Conservation (phyloP, 2,329 filamentous ascomycete genomes). For the Neopestalotiopsis sp. region DNA sequence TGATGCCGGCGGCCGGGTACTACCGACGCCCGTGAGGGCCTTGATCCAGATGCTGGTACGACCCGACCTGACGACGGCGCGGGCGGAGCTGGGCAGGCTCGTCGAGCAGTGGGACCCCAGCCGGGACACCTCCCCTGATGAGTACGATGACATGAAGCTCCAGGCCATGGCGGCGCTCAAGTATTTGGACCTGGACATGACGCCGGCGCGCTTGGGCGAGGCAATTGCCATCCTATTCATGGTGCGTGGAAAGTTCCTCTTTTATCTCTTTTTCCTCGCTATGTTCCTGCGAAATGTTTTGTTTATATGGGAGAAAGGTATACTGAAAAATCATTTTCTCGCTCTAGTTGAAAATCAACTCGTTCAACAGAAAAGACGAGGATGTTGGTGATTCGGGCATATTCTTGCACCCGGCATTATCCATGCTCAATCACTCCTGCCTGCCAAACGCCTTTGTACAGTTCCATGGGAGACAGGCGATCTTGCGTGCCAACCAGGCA, state of each 20-base stretch:
- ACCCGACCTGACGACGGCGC: conserved; percentile 34
- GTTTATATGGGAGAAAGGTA: background rate
- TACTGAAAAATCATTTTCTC: conserved; percentile 41
- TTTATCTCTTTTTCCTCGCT: too few relatives aligned
- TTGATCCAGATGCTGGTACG: conserved; percentile 56
- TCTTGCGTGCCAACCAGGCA: conserved; percentile 53
- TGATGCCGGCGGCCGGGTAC: conserved; percentile 35
- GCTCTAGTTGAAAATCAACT: conserved; percentile 63
- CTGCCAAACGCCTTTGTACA: conserved; percentile 63
- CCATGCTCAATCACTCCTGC: conserved; percentile 69
- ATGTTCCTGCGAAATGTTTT: too few relatives aligned
- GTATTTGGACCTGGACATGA: conserved; percentile 46
- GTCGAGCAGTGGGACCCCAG: conserved; percentile 36
- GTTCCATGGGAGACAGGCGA: conserved; percentile 56
- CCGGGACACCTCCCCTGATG: conserved; percentile 14
- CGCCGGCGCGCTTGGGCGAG: conserved; percentile 23
- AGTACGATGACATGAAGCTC: conserved; percentile 53
- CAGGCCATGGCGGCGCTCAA: conserved; percentile 56
- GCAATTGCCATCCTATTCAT: too few relatives aligned
- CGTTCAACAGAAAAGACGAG: conserved; percentile 60
- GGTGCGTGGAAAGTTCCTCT: too few relatives aligned
- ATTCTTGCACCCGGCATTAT: conserved; percentile 59
- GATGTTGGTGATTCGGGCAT: conserved; percentile 59
- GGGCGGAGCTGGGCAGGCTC: conserved; percentile 53
- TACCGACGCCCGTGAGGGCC: conserved; percentile 62